Percentiles rank a stretch among this genome's conserved stretches.
Conservation (phyloP, 192 early-diverging fungal species). For the Lunasporangiospora selenospora region DNA sequence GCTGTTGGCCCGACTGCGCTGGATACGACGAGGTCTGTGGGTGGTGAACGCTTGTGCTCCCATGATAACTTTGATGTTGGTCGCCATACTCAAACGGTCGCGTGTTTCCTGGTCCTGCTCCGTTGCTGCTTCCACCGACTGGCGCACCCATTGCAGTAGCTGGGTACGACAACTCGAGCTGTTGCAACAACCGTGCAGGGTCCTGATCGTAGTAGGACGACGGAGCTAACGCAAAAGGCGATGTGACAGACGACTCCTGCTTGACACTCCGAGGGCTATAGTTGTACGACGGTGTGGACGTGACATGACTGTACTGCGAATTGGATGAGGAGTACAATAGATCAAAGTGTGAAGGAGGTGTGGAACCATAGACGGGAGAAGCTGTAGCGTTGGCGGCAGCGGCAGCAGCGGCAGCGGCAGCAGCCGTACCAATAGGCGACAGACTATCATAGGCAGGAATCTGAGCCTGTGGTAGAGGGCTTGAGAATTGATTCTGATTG, state of each 20-base stretch:
- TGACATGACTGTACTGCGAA: slow-evolving; percentile 1
- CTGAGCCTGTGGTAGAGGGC: slow-evolving; percentile 8
- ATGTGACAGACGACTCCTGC: neutral
- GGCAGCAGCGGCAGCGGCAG: no score
- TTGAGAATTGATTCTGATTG: slow-evolving; percentile 20
- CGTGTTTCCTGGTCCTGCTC: neutral
- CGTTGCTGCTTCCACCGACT: no score
- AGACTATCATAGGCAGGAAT: slow-evolving; percentile 20
- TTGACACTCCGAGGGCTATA: slow-evolving; percentile 4
- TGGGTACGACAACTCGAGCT: neutral
- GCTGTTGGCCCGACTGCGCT: no score
- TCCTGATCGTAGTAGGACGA: slow-evolving; percentile 1
- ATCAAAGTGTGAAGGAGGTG: slow-evolving; percentile 6
- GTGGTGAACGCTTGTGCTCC: no score
- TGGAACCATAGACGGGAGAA: slow-evolving; percentile 12
- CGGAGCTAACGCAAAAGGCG: neutral
- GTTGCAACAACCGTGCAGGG: neutral
- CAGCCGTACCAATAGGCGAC: no score
- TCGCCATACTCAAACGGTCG: neutral
- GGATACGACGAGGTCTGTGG: no score
- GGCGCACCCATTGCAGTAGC: neutral
- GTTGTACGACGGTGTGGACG: neutral
- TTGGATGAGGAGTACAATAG: neutral
- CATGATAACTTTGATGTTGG: no score
- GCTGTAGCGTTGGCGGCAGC: slow-evolving; percentile 10